Conservation (phyloP, 2,329 filamentous ascomycete genomes). For the Magnaporthiopsis incrustans region DNA sequence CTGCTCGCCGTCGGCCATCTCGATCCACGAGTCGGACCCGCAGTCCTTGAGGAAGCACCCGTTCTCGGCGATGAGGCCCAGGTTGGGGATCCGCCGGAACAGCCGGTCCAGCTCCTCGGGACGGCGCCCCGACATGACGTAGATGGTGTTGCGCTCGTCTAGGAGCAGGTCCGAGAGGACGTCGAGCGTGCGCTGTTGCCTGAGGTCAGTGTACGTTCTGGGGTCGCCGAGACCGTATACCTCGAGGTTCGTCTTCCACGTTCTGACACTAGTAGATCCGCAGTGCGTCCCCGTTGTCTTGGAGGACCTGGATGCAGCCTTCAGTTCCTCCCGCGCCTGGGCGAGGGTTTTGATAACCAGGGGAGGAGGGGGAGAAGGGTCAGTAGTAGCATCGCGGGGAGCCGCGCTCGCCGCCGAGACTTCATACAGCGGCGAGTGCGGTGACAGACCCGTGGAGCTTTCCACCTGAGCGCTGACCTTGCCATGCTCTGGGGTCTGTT, state of each 20-base stretch:
- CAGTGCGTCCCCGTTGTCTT: neutral
- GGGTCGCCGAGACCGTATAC: neutral
- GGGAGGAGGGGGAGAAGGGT: neutral
- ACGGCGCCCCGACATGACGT: constrained; percentile 85
- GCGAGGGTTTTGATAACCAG: neutral
- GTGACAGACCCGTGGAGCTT: neutral
- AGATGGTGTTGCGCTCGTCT: constrained; percentile 77
- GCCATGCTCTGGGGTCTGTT: neutral
- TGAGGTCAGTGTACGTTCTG: constrained; percentile 3
- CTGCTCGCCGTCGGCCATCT: constrained; percentile 64
- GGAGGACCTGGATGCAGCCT: neutral
- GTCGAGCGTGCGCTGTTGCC: constrained; percentile 62
- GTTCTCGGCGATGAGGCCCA: constrained; percentile 91
- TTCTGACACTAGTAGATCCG: neutral
- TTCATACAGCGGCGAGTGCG: neutral
- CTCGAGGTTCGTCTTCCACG: neutral
- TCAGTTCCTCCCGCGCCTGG: neutral
- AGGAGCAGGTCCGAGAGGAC: constrained; percentile 73
- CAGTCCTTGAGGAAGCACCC: constrained; percentile 80
- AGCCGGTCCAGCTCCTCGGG: constrained; percentile 82
- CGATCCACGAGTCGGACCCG: constrained; percentile 62
- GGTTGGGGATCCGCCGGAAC: constrained; percentile 72
- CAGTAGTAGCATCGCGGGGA: neutral
- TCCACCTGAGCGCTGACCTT: neutral
- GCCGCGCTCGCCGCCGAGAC: neutral